Evolutionary conservation across 768 basidiomycete species (phyloP), one percentile per base, ranked within the genome.

Genomic region (Pleurotus ostreatus): DNA sequence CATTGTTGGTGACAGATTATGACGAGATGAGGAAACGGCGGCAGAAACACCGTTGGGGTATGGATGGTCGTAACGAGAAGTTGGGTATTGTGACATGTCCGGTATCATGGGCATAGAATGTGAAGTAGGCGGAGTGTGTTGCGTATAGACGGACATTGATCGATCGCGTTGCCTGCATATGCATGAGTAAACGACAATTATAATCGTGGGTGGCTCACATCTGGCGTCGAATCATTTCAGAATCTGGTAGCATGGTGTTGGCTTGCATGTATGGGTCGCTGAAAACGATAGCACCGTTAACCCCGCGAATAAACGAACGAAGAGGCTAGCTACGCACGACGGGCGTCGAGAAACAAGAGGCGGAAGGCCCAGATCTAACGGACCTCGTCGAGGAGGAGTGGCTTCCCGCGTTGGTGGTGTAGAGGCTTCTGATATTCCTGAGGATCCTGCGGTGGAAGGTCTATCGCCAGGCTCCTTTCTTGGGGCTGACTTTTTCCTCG

Each of bases 391-490:
- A 20, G 86, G 82, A 34, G 87, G 88, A 1, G 84, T 83, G 59
- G 71, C 79, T 53, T 87, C 82, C 51, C 87, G 79, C 18, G 83
- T 85, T 3, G 88, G 84, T 34, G 88, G 86, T 15, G 87, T 84
- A 15, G 88, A 89, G 5, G 79, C 74, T 57, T 89, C 88, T 22
- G 88, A 89, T 34, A 87, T 55, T 16, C 84, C 84, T 16, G 87
- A 86, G 34, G 88, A 90, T 13, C 82, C 84, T n/a, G 86, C 84
- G 8, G 89, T 89, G 1, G 86, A 89, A 34, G 87, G 87, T 30
- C 84, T 74, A 39, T 79, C 80, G 58, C 87, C 86, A 9, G 81
- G 76, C 48, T 86, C 84, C 64, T 84, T 84, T 61, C 80, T 76
- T 1, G 75, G 68, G 1, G 78, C 57, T 26, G 81, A 75, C 71